Base-by-base conservation (phyloP, 768 basidiomycete genomes). In the Pleurotus pulmonarius region DNA sequence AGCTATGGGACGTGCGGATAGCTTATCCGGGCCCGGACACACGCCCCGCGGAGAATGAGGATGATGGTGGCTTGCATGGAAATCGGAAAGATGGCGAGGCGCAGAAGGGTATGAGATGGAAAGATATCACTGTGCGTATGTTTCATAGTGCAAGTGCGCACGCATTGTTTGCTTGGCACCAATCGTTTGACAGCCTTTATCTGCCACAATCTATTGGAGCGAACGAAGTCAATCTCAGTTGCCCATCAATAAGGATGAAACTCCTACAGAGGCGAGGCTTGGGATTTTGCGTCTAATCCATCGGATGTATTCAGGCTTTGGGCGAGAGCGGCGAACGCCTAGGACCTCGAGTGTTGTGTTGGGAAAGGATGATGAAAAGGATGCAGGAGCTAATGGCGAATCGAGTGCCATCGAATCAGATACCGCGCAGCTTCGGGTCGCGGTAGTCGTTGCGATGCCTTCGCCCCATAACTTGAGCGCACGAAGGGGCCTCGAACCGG, bases 1-100 rank as follows among this genome's bases (percentile, higher is more conserved):
- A 65, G 49, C 59, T 83, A 15, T 81, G 79, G 79, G 79, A 83
- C 57, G 16, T 77, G 7, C 74, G 76, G 71, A 58, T 61, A 54
- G 62, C 39, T 3, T 29, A 40, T 25, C 39, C 29, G 29, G 29
- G 11, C 2, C 38, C 8, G 24, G 18, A 20, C 5, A 15, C 34
- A 43, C 16, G n/a, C 3, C 39, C 20, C 18, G 37, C 16, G 51
- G 38, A 65, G 26, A 56, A 48, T 37, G 58, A 47, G 29, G 39
- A 56, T 63, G 11, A 48, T 45, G 13, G 54, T 46, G 24, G 59
- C 46, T 48, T 49, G 58, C 25, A 46, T 62, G 38, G n/a, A 11
- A 56, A 59, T 29, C 22, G 44, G 49, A 34, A 22, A 18, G 60
- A 34, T 54, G 49, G 34, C 55, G 49, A 12, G 29, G 20, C n/a